Evolutionary conservation across 768 basidiomycete species (phyloP).

Genomic region (Obba rivulosa): DNA sequence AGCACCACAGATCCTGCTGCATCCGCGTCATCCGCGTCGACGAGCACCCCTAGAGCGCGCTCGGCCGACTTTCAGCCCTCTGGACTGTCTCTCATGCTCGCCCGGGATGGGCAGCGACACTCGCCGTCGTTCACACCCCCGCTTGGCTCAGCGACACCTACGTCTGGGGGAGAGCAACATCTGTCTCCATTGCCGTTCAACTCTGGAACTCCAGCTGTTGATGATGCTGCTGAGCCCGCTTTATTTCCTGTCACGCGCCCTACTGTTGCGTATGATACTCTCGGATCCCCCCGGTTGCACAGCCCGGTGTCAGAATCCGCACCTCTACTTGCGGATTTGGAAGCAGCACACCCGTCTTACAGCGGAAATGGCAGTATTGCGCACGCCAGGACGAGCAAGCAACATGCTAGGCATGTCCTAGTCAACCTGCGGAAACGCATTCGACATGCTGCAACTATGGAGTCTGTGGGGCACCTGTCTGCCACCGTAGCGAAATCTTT

Average conservation of each 20-base stretch:
- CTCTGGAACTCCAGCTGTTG: no score
- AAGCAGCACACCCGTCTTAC: slow-evolving; percentile 15
- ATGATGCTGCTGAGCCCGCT: background rate
- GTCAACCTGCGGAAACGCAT: background rate
- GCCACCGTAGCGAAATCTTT: slow-evolving; percentile 40
- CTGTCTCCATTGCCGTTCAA: no score
- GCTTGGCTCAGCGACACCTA: slow-evolving; percentile 7
- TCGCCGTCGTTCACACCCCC: slow-evolving; percentile 2
- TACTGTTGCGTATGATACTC: no score
- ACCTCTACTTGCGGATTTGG: slow-evolving; percentile 20
- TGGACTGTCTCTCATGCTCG: slow-evolving; percentile 20
- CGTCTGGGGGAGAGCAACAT: slow-evolving; percentile 12
- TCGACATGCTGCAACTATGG: background rate
- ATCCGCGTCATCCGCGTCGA: slow-evolving; percentile 17
- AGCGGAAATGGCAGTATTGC: slow-evolving; percentile 6
- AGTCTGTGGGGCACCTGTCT: background rate
- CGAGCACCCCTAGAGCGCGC: slow-evolving; percentile 14
- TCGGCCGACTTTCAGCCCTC: slow-evolving; percentile 16
- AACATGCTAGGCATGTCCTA: slow-evolving; percentile 1
- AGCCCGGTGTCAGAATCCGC: slow-evolving; percentile 9
- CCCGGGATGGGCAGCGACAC: slow-evolving; percentile 8
- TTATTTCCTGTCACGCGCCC: no score
- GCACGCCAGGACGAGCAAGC: slow-evolving; percentile 1
- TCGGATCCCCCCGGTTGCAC: background rate
- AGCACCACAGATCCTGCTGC: slow-evolving; percentile 15